Base-by-base conservation (phyloP, 169 alveolate genomes). In the Babesia divergens region DNA sequence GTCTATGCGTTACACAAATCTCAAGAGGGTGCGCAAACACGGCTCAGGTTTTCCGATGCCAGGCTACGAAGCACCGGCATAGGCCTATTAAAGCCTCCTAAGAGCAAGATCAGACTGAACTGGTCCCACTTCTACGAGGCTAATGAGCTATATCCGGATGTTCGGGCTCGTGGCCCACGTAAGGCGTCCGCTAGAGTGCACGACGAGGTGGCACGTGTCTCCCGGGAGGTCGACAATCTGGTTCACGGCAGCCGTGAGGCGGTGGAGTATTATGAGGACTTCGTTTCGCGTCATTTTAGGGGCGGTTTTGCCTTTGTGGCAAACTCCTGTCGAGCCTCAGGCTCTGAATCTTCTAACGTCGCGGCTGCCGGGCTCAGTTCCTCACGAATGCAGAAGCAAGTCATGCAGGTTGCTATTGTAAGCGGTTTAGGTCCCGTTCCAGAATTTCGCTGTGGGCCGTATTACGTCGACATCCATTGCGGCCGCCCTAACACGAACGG, bases 311-410 rank as follows among this genome's bases (percentile, higher is more conserved):
- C 59, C 29, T 62, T 56, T 29, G 20, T 8, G 24, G 5, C 58
- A 5, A 40, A 59, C 18, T 16, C n/a, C 28, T 0, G 28, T 11
- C 44, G 34, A 6, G 47, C 16, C 16, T 11, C 11, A 16, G 47
- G 47, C 50, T 13, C 8, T 5, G 59, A n/a, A 1, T 43, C 60
- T 0, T 1, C 40, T 11, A 13, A 24, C 32, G 20, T 6, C 40
- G 26, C 32, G 9, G 24, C 55, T 16, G 26, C 9, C 18, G 42
- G 46, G 3, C 11, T 47, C 9, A 37, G 22, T n/a, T 37, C 72
- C 22, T 70, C 82, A 6, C 37, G 65, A n/a, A 9, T 70, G 64
- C 82, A 70, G 42, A 70, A 56, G 28, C 54, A 70, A n/a, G 64
- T 70, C n/a, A 18, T 4, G 22, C 49, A 42, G 55, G 34, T 60